Conservation (phyloP, 257 asterid genomes). For the Solanum chilense region DNA sequence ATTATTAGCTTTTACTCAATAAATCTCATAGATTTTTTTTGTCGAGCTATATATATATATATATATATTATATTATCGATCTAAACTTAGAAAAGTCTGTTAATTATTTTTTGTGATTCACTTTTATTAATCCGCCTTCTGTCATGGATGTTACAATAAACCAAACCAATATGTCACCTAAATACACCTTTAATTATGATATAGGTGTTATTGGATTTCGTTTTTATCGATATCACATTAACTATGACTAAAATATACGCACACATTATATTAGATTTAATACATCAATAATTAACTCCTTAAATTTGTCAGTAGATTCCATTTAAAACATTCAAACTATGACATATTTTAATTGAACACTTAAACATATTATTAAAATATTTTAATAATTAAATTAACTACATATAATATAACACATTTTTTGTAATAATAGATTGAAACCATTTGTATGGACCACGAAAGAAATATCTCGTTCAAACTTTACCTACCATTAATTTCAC, state of each 20-base stretch:
- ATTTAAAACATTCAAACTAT: too few species aligned
- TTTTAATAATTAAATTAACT: too few species aligned
- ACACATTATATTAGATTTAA: not conserved
- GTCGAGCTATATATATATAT: too few species aligned
- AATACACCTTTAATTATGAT: too few species aligned
- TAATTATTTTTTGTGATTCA: not conserved
- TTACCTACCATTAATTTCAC: not conserved
- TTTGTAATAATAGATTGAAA: too few species aligned
- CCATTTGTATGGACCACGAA: not conserved
- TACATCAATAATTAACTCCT: not conserved
- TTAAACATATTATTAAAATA: too few species aligned
- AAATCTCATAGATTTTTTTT: not conserved
- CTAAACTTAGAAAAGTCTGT: not conserved
- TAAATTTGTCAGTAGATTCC: too few species aligned
- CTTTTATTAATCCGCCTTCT: not conserved
- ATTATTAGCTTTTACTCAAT: not conserved
- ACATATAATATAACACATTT: too few species aligned
- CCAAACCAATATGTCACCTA: not conserved
- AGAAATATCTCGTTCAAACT: not conserved
- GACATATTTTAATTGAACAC: rapidly evolving
- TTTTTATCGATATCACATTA: too few species aligned
- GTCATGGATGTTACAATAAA: not conserved
- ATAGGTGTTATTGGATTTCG: too few species aligned
- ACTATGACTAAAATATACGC: not conserved
- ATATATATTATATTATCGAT: not conserved